These are phyloP conservation scores for Clathrus columnatus DNA, from an alignment of 768 basidiomycete genomes.

Conservation along the genomic window DNA sequence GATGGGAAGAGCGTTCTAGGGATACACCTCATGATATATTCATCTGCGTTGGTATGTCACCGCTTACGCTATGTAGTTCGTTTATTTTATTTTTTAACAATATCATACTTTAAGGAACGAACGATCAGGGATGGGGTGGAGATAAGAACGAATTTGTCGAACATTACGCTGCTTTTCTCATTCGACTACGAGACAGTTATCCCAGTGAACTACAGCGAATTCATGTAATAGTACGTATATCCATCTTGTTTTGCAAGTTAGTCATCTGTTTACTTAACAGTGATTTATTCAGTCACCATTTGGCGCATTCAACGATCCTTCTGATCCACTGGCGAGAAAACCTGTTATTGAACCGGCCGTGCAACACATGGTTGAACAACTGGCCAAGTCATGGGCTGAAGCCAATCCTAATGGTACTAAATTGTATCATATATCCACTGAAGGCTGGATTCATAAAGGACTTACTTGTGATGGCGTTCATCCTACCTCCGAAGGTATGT, in stretches of 20 bases:
- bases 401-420: slow-evolving; percentile 2
- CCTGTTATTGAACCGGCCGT: slow-evolving; percentile 1
- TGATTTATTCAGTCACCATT: slow-evolving; percentile 2
- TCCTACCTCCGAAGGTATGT: neutral
- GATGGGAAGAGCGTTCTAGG: neutral
- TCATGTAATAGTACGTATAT: slow-evolving; percentile 1
- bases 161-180: slow-evolving; percentile 3
- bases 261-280: neutral
- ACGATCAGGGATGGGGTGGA: neutral
- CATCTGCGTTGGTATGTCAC: neutral
- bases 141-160: slow-evolving; percentile 1
- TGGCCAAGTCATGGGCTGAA: neutral
- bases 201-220: neutral
- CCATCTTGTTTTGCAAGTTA: neutral
- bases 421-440: neutral
- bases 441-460: neutral
- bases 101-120: neutral
- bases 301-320: neutral
- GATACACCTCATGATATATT: neutral
- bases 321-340: neutral
- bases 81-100: neutral
- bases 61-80: neutral
- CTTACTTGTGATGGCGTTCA: neutral
- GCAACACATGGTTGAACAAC: neutral
- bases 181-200: slow-evolving; percentile 4